Base-by-base conservation (phyloP, 495 filamentous ascomycete species). In the Xanthoparmelia taractica region DNA sequence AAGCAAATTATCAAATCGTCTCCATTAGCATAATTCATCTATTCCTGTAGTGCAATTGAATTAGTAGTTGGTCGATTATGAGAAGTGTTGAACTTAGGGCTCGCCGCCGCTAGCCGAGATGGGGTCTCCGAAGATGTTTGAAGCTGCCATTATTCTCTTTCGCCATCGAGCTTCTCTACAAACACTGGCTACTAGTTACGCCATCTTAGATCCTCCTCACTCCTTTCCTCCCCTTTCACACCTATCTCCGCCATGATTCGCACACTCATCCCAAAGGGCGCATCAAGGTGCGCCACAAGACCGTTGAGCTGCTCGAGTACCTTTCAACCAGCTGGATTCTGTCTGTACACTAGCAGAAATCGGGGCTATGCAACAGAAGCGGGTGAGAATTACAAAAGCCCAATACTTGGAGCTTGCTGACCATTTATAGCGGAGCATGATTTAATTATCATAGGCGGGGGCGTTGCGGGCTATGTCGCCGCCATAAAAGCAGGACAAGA, bases 401-500 rank as follows among this genome's bases (percentile, higher is more conserved):
- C 17, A 25, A 15, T 36, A 59, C 45, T n/a, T n/a, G 8, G 23
- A 48, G 18, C 37, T 50, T 59, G 8, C 55, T 70, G 45, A 68
- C 23, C 0, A 31, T 29, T 13, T 48, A 43, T 25, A 95, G 91
- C 90, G 71, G 88, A 93, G 73, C 88, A 92, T 72, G 92, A 96
- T 75, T 80, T 96, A 43, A 88, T 97, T 69, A 91, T 97, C 77
- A 92, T 96, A 71, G 94, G 94, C 72, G 94, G 94, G 74, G 94
- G 94, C 80, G 95, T 97, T 68, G 94, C 92, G 70, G 94, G 94
- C 75, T 98, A 98, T 82, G 95, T 97, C 71, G 92, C 94, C 65
- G 94, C 94, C 66, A 98, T 98, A 83, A 97, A 97, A 80, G 94
- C 95, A 69, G 94, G 92, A 58, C 94, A 98, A 75, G 91, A 94